Conservation (phyloP, 495 filamentous ascomycete species). For the Penicillium bialowiezense region DNA sequence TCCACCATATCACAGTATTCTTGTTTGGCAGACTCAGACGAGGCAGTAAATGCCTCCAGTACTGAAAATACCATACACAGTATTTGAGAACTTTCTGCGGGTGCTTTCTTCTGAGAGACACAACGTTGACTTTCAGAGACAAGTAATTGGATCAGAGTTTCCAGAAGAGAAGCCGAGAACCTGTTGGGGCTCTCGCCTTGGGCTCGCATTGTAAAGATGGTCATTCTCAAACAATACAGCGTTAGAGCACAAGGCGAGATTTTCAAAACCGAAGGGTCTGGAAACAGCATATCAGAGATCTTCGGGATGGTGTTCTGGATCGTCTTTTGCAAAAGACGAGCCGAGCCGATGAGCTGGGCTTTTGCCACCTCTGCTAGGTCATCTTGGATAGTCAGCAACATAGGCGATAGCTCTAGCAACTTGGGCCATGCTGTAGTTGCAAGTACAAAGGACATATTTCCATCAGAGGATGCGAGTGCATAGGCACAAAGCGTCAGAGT, state of each 20-base stretch:
- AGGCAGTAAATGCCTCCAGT: constrained; percentile 57
- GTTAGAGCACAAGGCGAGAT: constrained; percentile 32
- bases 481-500: constrained; percentile 34
- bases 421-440: constrained; percentile 33
- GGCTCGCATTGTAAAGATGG: constrained; percentile 25
- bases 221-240: constrained; percentile 29
- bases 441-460: constrained; percentile 26
- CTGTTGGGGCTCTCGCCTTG: constrained; percentile 22
- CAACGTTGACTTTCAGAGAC: constrained; percentile 9
- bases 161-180: constrained; percentile 25
- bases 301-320: constrained; percentile 23
- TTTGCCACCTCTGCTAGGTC: constrained; percentile 23
- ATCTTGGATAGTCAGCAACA: constrained; percentile 25
- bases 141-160: constrained; percentile 26
- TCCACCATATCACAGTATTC: constrained; percentile 24
- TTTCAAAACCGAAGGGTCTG: constrained; percentile 9
- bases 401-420: constrained; percentile 25
- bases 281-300: constrained; percentile 23
- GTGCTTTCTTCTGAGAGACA: not conserved
- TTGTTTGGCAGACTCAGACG: constrained; percentile 18
- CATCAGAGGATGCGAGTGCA: constrained; percentile 22
- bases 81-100: constrained; percentile 12
- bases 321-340: constrained; percentile 28
- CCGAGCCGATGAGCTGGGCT: constrained; percentile 18
- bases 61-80: constrained; percentile 52